phyloP scores from a whole-genome alignment of 805 yeast species.

The Kazachstania africana region DNA sequence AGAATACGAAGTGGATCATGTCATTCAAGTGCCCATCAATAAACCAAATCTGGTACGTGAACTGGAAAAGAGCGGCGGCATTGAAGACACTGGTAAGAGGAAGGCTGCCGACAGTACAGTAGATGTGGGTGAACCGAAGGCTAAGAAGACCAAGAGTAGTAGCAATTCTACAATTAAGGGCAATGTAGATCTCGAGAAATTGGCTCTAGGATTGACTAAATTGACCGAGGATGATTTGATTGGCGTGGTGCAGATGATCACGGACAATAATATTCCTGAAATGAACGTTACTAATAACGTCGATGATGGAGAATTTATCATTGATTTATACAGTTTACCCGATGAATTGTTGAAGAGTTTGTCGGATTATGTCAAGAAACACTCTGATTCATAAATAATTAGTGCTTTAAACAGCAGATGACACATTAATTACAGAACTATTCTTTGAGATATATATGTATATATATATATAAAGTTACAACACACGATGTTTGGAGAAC shows the following conservation, averaged over 20 bases:
- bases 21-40: conserved; percentile 60
- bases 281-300: conserved; percentile 94
- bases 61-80: conserved; percentile 72
- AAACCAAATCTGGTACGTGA: conserved; percentile 63
- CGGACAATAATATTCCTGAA: conserved; percentile 88
- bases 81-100: conserved; percentile 38
- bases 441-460: too few species aligned
- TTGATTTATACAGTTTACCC: conserved; percentile 91
- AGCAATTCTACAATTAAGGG: conserved; percentile 45
- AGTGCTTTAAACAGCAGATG: too few species aligned
- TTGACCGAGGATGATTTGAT: conserved; percentile 85
- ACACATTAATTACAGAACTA: too few species aligned
- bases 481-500: too few species aligned
- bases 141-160: conserved; percentile 40
- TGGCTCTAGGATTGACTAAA: conserved; percentile 82
- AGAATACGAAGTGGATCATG: conserved; percentile 68
- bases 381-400: conserved; percentile 32
- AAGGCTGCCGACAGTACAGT: conserved; percentile 13
- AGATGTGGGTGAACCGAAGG: conserved; percentile 27
- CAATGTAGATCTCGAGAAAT: conserved; percentile 72
- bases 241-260: conserved; percentile 94
- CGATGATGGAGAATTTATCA: conserved; percentile 93
- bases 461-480: too few species aligned
- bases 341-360: conserved; percentile 82
- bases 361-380: conserved; percentile 88